Percentiles rank a stretch among this genome's conserved stretches.
These are phyloP conservation scores for Ballota nigra DNA, from an alignment of 257 asterid species.

Conservation along the genomic window DNA sequence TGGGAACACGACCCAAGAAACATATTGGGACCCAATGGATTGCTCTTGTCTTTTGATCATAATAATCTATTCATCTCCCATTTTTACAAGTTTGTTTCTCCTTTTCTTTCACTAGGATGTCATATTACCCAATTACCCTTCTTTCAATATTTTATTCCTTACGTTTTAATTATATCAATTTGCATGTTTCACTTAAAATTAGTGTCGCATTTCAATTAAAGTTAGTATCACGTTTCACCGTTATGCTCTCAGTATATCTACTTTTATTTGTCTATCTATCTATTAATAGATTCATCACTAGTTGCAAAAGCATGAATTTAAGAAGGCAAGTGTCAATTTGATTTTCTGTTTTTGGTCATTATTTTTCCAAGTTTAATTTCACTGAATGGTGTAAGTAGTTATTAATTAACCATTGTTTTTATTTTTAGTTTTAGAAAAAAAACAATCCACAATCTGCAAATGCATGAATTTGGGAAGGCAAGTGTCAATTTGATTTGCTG, in stretches of 20 bases:
- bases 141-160: background rate
- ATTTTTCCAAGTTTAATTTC: background rate
- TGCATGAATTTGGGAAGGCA: constrained; percentile 23
- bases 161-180: too few relatives aligned
- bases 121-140: constrained; percentile 21
- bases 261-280: too few relatives aligned
- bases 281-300: too few relatives aligned
- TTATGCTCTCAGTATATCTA: too few relatives aligned
- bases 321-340: background rate
- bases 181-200: too few relatives aligned
- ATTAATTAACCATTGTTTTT: background rate
- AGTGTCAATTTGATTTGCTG: constrained; percentile 22
- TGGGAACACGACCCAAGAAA: constrained; percentile 55
- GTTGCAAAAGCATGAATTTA: too few relatives aligned
- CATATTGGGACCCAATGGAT: constrained; percentile 63
- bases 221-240: too few relatives aligned
- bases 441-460: background rate
- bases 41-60: constrained; percentile 55
- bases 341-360: background rate
- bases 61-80: constrained; percentile 11
- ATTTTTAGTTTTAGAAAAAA: background rate
- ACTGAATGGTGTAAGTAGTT: background rate
- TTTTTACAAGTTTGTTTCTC: background rate
- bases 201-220: too few relatives aligned
- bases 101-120: background rate